phyloP scores from a whole-genome alignment of 2,329 filamentous ascomycete genomes.

The Neopestalotiopsis sp. region DNA sequence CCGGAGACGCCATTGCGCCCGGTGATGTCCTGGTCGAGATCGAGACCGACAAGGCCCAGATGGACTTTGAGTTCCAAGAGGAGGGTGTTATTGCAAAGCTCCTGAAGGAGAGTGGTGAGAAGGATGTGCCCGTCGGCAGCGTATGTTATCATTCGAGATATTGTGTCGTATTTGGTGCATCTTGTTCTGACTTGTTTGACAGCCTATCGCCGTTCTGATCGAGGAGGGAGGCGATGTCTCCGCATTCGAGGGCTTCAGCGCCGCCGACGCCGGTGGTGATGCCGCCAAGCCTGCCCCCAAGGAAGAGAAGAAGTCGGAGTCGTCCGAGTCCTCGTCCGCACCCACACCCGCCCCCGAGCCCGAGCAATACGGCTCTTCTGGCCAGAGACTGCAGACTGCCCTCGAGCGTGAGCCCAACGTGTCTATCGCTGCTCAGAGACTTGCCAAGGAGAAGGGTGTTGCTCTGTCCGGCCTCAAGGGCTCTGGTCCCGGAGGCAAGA shows the following conservation, averaged over 20 bases:
- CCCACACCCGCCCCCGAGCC: slow-evolving; percentile 62
- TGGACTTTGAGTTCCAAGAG: slow-evolving; percentile 99
- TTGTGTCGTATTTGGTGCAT: slow-evolving; percentile 22
- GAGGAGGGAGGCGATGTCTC: slow-evolving; percentile 88
- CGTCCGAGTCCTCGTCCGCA: slow-evolving; percentile 63
- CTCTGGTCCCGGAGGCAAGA: slow-evolving; percentile 81
- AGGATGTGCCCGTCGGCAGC: slow-evolving; percentile 92
- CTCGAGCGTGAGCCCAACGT: slow-evolving; percentile 83
- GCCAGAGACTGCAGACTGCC: slow-evolving; percentile 80
- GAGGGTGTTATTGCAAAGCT: slow-evolving; percentile 96
- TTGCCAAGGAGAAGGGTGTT: slow-evolving; percentile 86
- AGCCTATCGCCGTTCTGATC: slow-evolving; percentile 96
- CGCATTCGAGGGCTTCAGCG: slow-evolving; percentile 86
- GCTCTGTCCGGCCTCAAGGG: slow-evolving; percentile 82
- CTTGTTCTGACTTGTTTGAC: background rate
- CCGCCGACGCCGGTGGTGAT: slow-evolving; percentile 90
- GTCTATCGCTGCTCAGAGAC: slow-evolving; percentile 75
- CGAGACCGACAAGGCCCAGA: slow-evolving; percentile 99
- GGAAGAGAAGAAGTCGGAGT: slow-evolving; percentile 69
- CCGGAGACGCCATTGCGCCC: slow-evolving; percentile 83
- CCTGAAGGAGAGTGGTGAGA: slow-evolving; percentile 88
- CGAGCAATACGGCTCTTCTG: slow-evolving; percentile 74
- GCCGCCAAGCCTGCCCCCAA: slow-evolving; percentile 68
- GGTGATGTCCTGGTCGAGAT: slow-evolving; percentile 98
- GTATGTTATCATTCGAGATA: slow-evolving; percentile 65